Conservation (phyloP, 2,329 filamentous ascomycete species). For the Phoma sp. region DNA sequence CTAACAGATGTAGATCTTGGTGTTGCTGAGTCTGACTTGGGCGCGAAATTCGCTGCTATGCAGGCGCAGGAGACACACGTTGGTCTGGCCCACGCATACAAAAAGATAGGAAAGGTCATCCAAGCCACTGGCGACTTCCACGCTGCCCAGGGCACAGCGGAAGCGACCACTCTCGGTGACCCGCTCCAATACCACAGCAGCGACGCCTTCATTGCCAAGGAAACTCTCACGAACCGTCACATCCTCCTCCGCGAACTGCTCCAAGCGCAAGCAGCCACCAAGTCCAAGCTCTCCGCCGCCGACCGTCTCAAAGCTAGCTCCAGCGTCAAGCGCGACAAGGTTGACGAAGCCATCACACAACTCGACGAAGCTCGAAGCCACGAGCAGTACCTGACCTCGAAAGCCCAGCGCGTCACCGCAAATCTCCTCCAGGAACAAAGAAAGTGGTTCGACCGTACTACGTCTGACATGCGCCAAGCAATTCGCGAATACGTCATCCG, state of each 20-base stretch:
- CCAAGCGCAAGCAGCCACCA: conserved; percentile 85
- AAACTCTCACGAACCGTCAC: conserved; percentile 95
- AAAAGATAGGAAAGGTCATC: conserved; percentile 91
- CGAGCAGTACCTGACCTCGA: conserved; percentile 81
- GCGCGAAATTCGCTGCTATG: conserved; percentile 86
- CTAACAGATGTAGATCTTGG: conserved; percentile 72
- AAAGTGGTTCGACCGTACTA: conserved; percentile 87
- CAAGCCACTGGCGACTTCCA: conserved; percentile 95
- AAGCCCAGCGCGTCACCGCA: conserved; percentile 85
- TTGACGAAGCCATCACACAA: conserved; percentile 92
- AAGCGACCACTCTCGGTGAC: conserved; percentile 93
- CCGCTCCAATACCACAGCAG: conserved; percentile 93
- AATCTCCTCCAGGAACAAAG: conserved; percentile 89
- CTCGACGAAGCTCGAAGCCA: conserved; percentile 85
- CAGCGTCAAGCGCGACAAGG: conserved; percentile 90
- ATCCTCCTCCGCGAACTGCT: conserved; percentile 92
- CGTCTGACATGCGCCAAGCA: conserved; percentile 79
- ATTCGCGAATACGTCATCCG: conserved; percentile 92
- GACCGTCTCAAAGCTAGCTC: conserved; percentile 87
- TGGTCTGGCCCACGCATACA: conserved; percentile 87
- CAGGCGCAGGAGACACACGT: conserved; percentile 88
- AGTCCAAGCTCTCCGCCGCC: conserved; percentile 81
- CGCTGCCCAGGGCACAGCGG: conserved; percentile 92
- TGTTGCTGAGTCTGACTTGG: conserved; percentile 89
- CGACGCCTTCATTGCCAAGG: conserved; percentile 97